Percentiles rank a stretch among this genome's conserved stretches.
Evolutionary conservation across 768 basidiomycete species (phyloP).

Genomic region (Termitomyces eurrhizus): DNA sequence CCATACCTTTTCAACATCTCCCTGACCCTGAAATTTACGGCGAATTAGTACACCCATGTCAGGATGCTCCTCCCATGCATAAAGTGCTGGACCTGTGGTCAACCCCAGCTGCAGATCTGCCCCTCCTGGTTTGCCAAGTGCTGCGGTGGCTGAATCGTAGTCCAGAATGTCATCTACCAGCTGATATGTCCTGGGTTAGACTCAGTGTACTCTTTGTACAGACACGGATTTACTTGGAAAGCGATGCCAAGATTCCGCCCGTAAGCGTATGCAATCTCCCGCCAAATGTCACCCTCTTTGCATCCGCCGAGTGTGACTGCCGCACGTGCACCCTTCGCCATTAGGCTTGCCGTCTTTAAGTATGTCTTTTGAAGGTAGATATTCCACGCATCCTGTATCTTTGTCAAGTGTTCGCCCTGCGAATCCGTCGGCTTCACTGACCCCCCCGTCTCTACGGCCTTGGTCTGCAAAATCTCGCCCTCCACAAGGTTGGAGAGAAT

Average conservation of each 20-base stretch:
- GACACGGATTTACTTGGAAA: conserved; percentile 67
- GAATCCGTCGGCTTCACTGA: conserved; percentile 21
- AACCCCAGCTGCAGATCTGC: conserved; percentile 81
- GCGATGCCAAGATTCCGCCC: conserved; percentile 92
- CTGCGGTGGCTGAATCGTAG: conserved; percentile 71
- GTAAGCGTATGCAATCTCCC: conserved; percentile 95
- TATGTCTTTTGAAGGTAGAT: conserved; percentile 92
- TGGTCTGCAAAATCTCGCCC: conserved; percentile 88
- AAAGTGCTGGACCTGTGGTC: conserved; percentile 91
- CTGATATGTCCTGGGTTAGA: conserved; percentile 33
- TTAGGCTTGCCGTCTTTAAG: conserved; percentile 88
- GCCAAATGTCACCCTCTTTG: conserved; percentile 79
- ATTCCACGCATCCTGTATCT: conserved; percentile 54
- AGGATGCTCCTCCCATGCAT: conserved; percentile 91
- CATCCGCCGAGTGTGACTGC: conserved; percentile 88
- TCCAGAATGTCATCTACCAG: conserved; percentile 95
- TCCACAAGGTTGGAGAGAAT: conserved; percentile 90
- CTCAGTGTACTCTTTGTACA: neutral
- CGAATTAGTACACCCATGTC: conserved; percentile 84
- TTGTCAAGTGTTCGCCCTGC: conserved; percentile 19
- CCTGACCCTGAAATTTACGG: conserved; percentile 74
- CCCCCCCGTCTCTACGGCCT: conserved; percentile 36
- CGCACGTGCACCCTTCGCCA: conserved; percentile 88
- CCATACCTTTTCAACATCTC: conserved; percentile 80
- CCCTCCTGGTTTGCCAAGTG: conserved; percentile 89